Percentiles rank a stretch among this genome's conserved stretches.
These are phyloP conservation scores for Henckelia pumila DNA, from an alignment of 257 asterid genomes.

Conservation along the genomic window DNA sequence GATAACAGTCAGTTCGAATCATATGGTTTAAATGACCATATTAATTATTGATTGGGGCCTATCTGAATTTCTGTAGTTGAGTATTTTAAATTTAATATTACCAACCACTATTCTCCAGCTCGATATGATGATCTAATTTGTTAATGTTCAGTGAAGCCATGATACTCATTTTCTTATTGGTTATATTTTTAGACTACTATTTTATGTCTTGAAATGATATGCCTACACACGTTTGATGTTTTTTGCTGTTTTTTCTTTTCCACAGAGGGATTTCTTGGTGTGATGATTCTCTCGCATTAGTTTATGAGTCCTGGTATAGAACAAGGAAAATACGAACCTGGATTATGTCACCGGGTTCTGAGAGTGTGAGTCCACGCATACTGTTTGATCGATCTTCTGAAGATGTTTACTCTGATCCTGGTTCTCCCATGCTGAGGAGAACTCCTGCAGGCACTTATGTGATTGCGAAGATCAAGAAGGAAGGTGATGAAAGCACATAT, in stretches of 20 bases:
- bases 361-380: conserved; percentile 60
- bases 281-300: conserved; percentile 87
- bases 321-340: conserved; percentile 77
- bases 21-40: not conserved
- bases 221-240: conserved; percentile 16
- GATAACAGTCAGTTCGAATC: not conserved
- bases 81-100: no score
- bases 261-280: conserved; percentile 94
- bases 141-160: not conserved
- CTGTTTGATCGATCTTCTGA: conserved; percentile 97
- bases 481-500: conserved; percentile 57
- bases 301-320: conserved; percentile 94
- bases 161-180: not conserved
- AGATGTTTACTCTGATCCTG: conserved; percentile 99
- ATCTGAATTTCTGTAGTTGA: not conserved
- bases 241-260: conserved; percentile 23
- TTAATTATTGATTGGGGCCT: not conserved
- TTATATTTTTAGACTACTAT: not conserved
- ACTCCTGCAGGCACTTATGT: conserved; percentile 80
- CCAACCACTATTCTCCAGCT: not conserved
- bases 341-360: conserved; percentile 75
- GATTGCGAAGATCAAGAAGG: conserved; percentile 82
- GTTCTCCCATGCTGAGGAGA: conserved; percentile 92
- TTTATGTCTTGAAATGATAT: not conserved
- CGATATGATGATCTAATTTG: not conserved